Percentiles rank a stretch among this genome's conserved stretches.
These are phyloP conservation scores for Coprinopsis cinerea DNA, from an alignment of 768 basidiomycete genomes.

Conservation along the genomic window DNA sequence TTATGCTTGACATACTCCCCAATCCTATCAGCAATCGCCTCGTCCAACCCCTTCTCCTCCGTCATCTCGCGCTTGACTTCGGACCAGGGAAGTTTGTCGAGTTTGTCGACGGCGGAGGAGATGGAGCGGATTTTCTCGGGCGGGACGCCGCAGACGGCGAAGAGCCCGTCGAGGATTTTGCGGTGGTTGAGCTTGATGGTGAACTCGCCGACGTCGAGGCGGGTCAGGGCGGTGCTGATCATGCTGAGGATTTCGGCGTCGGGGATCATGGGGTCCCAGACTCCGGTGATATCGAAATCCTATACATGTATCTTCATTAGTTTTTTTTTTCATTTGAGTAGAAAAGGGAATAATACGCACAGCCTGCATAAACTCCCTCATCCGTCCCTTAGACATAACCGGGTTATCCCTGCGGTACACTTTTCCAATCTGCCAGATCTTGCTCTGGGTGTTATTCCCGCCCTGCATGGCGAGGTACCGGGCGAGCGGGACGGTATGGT, in stretches of 20 bases:
- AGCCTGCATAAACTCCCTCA: conserved; percentile 98
- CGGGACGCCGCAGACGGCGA: conserved; percentile 93
- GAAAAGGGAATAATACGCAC: conserved; percentile 53
- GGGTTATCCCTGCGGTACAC: conserved; percentile 96
- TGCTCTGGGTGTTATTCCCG: conserved; percentile 65
- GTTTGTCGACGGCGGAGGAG: conserved; percentile 95
- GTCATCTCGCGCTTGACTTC: conserved; percentile 98
- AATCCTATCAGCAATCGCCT: conserved; percentile 82
- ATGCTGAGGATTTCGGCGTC: conserved; percentile 88
- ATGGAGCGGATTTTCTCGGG: conserved; percentile 84
- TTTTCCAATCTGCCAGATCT: conserved; percentile 98
- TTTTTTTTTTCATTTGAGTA: too few species aligned
- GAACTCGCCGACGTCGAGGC: conserved; percentile 89
- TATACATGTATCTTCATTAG: too few species aligned
- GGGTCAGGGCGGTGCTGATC: conserved; percentile 72
- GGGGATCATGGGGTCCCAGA: conserved; percentile 95
- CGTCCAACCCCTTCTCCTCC: conserved; percentile 85
- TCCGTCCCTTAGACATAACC: conserved; percentile 95
- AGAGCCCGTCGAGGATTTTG: conserved; percentile 95
- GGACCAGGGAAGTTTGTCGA: conserved; percentile 94
- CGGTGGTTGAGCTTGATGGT: conserved; percentile 97
- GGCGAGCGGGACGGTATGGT: conserved; percentile 96
- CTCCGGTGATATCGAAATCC: conserved; percentile 94
- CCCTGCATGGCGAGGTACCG: conserved; percentile 94
- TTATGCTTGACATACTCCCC: conserved; percentile 96